These are phyloP conservation scores for Carex parvula DNA, from an alignment of 176 grass and related monocot species.

Conservation along the genomic window DNA sequence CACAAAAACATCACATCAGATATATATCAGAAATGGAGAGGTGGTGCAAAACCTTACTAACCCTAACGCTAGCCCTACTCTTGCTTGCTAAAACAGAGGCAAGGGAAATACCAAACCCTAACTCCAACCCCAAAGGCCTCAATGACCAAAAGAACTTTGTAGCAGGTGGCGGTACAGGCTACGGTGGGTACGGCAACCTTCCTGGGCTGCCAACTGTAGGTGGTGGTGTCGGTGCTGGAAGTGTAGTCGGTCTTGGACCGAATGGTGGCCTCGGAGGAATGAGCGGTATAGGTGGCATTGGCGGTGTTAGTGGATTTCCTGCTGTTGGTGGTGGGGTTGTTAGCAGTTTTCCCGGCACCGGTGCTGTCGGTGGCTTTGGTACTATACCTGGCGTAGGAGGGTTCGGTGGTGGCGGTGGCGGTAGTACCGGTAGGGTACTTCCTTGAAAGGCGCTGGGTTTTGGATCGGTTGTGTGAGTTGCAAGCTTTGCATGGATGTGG, in stretches of 20 bases:
- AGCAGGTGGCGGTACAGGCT: slow-evolving; percentile 15
- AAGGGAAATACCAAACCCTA: slow-evolving; percentile 22
- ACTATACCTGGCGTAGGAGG: slow-evolving; percentile 24
- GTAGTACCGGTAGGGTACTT: slow-evolving; percentile 21
- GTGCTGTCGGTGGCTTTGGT: slow-evolving; percentile 35
- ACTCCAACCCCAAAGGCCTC: slow-evolving; percentile 2
- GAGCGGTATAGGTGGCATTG: slow-evolving; percentile 47
- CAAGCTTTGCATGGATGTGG: not conserved
- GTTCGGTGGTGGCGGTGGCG: slow-evolving; percentile 7
- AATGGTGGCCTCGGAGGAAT: slow-evolving; percentile 31
- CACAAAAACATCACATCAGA: not conserved
- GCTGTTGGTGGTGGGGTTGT: slow-evolving; percentile 34
- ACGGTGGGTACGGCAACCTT: slow-evolving; percentile 9
- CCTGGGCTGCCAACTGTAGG: not conserved
- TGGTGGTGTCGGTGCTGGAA: not conserved
- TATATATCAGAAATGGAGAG: slow-evolving; percentile 19
- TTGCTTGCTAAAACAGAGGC: not conserved
- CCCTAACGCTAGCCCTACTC: slow-evolving; percentile 34
- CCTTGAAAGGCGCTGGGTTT: slow-evolving; percentile 26
- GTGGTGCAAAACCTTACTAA: slow-evolving; percentile 32
- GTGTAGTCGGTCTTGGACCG: slow-evolving; percentile 34
- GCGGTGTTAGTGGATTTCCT: slow-evolving; percentile 32
- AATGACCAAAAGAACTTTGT: slow-evolving; percentile 35
- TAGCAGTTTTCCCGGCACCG: slow-evolving; percentile 20
- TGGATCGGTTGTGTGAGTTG: not conserved